Base-by-base conservation (phyloP, 2,329 filamentous ascomycete genomes). In the Pseudodiploospora longispora region DNA sequence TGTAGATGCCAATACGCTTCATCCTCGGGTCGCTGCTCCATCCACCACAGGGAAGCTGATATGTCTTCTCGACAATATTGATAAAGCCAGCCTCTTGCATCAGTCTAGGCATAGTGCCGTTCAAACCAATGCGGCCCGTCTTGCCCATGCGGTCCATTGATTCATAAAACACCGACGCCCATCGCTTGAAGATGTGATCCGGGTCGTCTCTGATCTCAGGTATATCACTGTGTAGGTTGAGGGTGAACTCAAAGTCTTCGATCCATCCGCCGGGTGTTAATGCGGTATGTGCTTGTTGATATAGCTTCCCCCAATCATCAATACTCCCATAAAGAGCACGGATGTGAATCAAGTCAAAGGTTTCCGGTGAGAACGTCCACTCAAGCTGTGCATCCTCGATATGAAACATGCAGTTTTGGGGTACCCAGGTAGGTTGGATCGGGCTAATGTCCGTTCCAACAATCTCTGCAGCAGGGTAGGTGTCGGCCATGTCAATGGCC, bases 341-440 rank as follows among this genome's bases (percentile, higher is more conserved):
- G n/a, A 47, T 44, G 28, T 47, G 44, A 10, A 47, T 44, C 12
- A 57, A 60, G 33, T 55, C 48, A 12, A 46, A 49, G 0, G 48
- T 57, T 42, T 8, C 54, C 9, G 54, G 12, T 10, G 36, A 32
- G n/a, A 43, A 46, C 6, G 44, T 46, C 80, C 79, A 83, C 2
- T 74, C 66, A 31, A 74, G 66, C 52, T 81, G 75, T 12, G 71
- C 67, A 52, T 82, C 76, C 52, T 82, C 78, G 6, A 83, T 67
- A 32, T 79, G 57, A 53, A 81, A 82, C 5, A 65, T 67, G 43
- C 79, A 67, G 49, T 81, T 82, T 3, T 74, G 70, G 2, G 78
- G 78, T 1, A 80, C 68, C 61, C 64, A 68, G 7, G 59, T 57
- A 3, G 67, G 68, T 47, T 72, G 67, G 9, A 71, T 71, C 0